Evolutionary conservation across 768 basidiomycete genomes (phyloP).

Genomic region (Boletus vinaceobasis): DNA sequence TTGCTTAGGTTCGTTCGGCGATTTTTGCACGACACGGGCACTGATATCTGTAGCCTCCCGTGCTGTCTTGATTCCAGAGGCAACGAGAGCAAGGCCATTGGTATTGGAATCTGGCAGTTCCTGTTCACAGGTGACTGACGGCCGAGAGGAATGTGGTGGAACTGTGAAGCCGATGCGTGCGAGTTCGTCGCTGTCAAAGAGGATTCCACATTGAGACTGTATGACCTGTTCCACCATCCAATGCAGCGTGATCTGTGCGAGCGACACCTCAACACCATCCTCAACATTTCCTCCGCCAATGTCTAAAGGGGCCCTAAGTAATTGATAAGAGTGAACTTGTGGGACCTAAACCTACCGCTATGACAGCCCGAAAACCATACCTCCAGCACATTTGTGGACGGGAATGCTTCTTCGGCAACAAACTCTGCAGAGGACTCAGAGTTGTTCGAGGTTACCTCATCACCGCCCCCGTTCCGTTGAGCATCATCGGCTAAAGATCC

Average conservation of each 20-base stretch:
- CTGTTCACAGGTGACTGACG: not conserved
- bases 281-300: slow-evolving; percentile 63
- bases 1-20: not conserved
- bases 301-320: slow-evolving; percentile 38
- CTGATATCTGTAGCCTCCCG: not conserved
- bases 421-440: not conserved
- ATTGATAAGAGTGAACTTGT: not conserved
- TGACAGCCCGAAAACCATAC: slow-evolving; percentile 83
- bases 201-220: slow-evolving; percentile 53
- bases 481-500: not conserved
- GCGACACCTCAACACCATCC: slow-evolving; percentile 38
- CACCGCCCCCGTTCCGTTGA: not conserved
- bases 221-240: slow-evolving; percentile 80
- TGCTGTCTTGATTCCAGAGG: not conserved
- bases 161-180: slow-evolving; percentile 37
- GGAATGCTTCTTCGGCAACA: not conserved
- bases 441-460: not conserved
- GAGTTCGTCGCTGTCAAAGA: slow-evolving; percentile 52
- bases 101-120: not conserved
- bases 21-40: not conserved
- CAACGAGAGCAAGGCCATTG: not conserved
- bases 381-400: slow-evolving; percentile 56
- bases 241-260: slow-evolving; percentile 61
- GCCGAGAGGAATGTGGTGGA: slow-evolving; percentile 1
- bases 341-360: slow-evolving; percentile 43